Percentiles rank a stretch among this genome's conserved stretches.
Evolutionary conservation across 495 filamentous ascomycete genomes (phyloP).

Genomic region (Lasiosphaeriaceae sp.): DNA sequence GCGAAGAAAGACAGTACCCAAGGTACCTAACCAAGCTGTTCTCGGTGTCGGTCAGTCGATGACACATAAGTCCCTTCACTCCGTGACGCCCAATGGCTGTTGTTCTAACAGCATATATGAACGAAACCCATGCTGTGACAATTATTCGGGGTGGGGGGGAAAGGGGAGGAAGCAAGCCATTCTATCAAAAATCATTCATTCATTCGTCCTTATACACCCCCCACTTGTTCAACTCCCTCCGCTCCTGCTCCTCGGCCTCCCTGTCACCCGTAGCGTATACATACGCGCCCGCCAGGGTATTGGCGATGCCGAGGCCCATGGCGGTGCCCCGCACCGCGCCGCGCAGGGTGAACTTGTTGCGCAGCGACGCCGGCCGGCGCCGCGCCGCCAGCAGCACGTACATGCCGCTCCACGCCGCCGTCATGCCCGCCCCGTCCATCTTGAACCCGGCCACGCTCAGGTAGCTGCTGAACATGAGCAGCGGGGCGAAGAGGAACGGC

Average conservation of each 20-base stretch:
- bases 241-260: constrained; percentile 43
- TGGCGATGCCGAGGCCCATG: constrained; percentile 65
- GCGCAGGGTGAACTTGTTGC: constrained; percentile 59
- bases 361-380: constrained; percentile 52
- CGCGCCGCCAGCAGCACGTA: constrained; percentile 76
- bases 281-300: constrained; percentile 66
- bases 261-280: constrained; percentile 65
- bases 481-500: constrained; percentile 76
- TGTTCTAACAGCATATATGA: too few relatives aligned
- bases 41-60: too few relatives aligned
- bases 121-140: too few relatives aligned
- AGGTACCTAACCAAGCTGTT: too few relatives aligned
- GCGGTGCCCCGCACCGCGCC: constrained; percentile 69
- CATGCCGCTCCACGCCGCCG: constrained; percentile 79
- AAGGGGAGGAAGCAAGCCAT: too few relatives aligned
- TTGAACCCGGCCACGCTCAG: constrained; percentile 74
- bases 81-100: too few relatives aligned
- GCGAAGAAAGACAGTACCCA: too few relatives aligned
- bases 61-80: too few relatives aligned
- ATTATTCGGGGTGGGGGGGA: too few relatives aligned
- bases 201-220: constrained; percentile 23
- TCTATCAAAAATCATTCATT: too few relatives aligned
- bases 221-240: constrained; percentile 46
- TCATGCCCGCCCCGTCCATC: constrained; percentile 77
- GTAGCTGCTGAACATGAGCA: constrained; percentile 84